Evolutionary conservation across 2,329 filamentous ascomycete genomes (phyloP).

Genomic region (Furcasterigmium sp.): DNA sequence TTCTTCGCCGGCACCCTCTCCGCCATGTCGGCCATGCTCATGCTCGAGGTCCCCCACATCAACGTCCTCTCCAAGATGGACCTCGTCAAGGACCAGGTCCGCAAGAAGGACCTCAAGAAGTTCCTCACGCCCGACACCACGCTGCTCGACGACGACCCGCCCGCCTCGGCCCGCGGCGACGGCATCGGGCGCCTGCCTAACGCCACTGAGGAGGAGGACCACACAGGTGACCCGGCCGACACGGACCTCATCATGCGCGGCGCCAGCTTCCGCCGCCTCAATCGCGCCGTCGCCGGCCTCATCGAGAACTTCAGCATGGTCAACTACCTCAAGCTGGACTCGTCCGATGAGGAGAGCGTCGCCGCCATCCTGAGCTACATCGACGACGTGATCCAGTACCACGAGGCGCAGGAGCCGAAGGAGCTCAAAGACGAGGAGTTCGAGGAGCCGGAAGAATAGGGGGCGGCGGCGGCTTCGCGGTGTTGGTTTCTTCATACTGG

Average conservation of each 20-base stretch:
- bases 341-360: slow-evolving; percentile 88
- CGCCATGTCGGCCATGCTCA: slow-evolving; percentile 98
- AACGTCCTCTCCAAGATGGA: slow-evolving; percentile 99
- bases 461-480: not conserved
- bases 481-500: slow-evolving; percentile 3
- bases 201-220: slow-evolving; percentile 39
- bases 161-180: not conserved
- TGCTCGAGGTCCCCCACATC: slow-evolving; percentile 94
- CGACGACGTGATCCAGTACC: slow-evolving; percentile 88
- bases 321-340: slow-evolving; percentile 85
- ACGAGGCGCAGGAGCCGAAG: slow-evolving; percentile 86
- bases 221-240: slow-evolving; percentile 58
- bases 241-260: slow-evolving; percentile 72
- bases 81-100: slow-evolving; percentile 82
- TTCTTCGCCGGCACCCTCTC: slow-evolving; percentile 95
- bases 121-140: slow-evolving; percentile 84
- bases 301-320: slow-evolving; percentile 99
- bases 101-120: slow-evolving; percentile 80
- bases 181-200: slow-evolving; percentile 36
- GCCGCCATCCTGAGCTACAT: slow-evolving; percentile 82
- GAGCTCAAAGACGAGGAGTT: slow-evolving; percentile 63
- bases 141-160: slow-evolving; percentile 73
- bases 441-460: slow-evolving; percentile 22
- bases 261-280: slow-evolving; percentile 74
- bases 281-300: slow-evolving; percentile 80